Base-by-base conservation (phyloP, 2,329 filamentous ascomycete species). In the Cladosporium phlei region DNA sequence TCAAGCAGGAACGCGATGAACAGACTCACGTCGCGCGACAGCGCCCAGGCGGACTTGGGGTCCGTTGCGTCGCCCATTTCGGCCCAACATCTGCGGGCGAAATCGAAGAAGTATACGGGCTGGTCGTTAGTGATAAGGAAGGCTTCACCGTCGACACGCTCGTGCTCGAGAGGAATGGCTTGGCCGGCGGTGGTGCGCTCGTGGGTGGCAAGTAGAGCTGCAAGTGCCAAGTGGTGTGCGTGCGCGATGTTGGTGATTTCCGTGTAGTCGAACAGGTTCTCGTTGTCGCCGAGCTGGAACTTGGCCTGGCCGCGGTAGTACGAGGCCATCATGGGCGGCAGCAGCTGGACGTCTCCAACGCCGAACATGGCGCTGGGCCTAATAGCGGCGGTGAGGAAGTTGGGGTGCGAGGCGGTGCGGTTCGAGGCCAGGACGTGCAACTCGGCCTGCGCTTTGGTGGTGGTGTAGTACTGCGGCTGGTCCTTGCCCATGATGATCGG, bases 201-300 rank as follows among this genome's bases (percentile, higher is more conserved):
- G 52, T 65, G 58, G 5, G 71, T 72, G 4, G 66, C 61, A 16
- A 78, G 65, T 0, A 80, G 69, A 0, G 73, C 75, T 11, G 69
- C 63, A 0, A 71, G 67, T 2, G 72, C 73, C 10, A 77, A 66
- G 39, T 78, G 60, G 52, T 78, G 75, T 0, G 70, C 74, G 53
- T 75, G 68, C 2, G 72, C 72, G 11, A 75, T 68, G 56, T 77
- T 78, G 30, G 66, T 71, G 34, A 75, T 70, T 53, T 76, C 76
- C 28, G 72, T 75, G 51, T 74, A 76, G 59, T 78, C 74, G 62
- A 74, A 77, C 2, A 76, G 61, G 56, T 78, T 77, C 47, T 70
- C 66, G 57, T 77, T 76, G 16, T 64, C 58, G 43, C 74, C 75
- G 38, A 78, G 63, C 52, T 77, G 73, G 52, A 72, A 70, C 55